A percentile compares a stretch with the other conserved stretches of the same genome.
phyloP scores from a whole-genome alignment of 306 rosid genomes.

The Glycine soja region DNA sequence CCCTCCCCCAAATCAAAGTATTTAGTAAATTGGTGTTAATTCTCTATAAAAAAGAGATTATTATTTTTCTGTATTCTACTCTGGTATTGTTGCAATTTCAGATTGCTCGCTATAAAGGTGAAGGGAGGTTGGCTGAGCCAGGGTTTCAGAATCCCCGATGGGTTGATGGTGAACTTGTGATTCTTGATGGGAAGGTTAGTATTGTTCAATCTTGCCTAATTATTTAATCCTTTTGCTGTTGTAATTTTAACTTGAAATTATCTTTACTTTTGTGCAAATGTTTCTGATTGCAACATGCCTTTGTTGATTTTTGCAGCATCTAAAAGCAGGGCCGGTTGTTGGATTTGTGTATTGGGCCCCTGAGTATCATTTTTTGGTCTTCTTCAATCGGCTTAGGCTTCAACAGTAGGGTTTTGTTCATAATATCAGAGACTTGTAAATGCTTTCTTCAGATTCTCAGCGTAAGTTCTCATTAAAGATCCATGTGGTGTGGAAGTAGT shows the following conservation, averaged over 20 bases:
- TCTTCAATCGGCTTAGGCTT: constrained; percentile 93
- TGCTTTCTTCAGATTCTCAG: constrained; percentile 58
- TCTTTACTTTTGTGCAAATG: constrained; percentile 17
- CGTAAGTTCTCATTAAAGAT: constrained; percentile 60
- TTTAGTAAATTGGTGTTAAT: constrained; percentile 16
- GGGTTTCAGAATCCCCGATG: constrained; percentile 96
- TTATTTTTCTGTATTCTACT: constrained; percentile 29
- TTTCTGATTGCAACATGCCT: constrained; percentile 36
- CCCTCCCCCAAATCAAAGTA: not conserved
- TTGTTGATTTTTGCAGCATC: constrained; percentile 71
- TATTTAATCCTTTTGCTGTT: constrained; percentile 37
- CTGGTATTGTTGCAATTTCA: constrained; percentile 49
- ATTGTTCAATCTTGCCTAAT: constrained; percentile 18
- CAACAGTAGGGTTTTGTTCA: constrained; percentile 63
- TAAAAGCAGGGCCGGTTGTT: constrained; percentile 97
- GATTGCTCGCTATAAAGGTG: constrained; percentile 97
- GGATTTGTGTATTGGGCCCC: constrained; percentile 98
- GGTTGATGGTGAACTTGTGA: constrained; percentile 99
- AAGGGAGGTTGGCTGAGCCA: constrained; percentile 96
- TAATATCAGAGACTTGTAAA: constrained; percentile 55
- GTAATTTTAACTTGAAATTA: not conserved
- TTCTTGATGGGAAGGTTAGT: constrained; percentile 91
- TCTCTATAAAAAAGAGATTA: not conserved
- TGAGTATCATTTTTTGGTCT: constrained; percentile 91
- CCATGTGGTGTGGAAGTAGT: not conserved